Percentiles rank a stretch among this genome's conserved stretches.
These are phyloP conservation scores for Plasmopara viticola DNA, from an alignment of 352 stramenopile species.

Conservation along the genomic window DNA sequence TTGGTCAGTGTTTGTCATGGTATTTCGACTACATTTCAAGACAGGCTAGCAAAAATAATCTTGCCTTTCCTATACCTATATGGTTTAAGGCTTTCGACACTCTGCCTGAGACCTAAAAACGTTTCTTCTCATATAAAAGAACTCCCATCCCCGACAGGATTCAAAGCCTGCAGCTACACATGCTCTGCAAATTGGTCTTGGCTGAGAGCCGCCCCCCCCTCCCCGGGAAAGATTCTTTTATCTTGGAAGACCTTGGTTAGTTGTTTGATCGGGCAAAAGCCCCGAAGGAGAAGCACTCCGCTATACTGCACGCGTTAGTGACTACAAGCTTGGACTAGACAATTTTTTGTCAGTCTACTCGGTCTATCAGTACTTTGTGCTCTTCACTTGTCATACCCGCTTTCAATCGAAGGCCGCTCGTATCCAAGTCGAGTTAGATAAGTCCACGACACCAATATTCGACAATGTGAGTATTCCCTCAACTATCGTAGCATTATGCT, in stretches of 20 bases:
- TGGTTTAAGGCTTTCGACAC: background rate
- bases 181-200: conserved; percentile 1
- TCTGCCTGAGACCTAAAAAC: background rate
- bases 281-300: background rate
- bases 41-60: background rate
- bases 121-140: background rate
- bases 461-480: background rate
- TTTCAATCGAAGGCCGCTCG: background rate
- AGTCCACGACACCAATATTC: background rate
- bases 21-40: background rate
- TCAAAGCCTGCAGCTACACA: background rate
- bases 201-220: background rate
- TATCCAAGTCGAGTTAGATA: background rate
- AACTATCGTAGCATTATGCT: background rate
- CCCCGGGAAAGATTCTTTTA: background rate
- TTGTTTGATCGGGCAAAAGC: background rate
- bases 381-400: background rate
- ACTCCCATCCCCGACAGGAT: background rate
- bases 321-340: background rate
- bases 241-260: background rate
- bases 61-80: background rate
- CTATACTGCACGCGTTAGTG: background rate
- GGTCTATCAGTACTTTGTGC: background rate
- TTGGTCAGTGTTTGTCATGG: background rate
- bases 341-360: background rate